Conservation (phyloP, 176 grass and related monocot genomes). For the Poa pratensis region DNA sequence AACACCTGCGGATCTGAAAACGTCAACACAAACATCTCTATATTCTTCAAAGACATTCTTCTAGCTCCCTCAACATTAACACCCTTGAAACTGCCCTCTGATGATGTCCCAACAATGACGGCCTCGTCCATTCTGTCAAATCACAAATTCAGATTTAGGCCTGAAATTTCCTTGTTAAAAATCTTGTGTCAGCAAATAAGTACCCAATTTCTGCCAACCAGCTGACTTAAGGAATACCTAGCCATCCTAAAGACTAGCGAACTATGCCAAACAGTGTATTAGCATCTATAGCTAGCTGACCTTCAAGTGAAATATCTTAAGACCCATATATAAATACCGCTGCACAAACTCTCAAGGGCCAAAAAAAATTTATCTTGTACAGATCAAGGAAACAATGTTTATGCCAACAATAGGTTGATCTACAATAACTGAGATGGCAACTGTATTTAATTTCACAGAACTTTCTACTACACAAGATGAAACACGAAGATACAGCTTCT, state of each 20-base stretch:
- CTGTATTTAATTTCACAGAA: constrained; percentile 20
- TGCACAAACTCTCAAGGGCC: neutral
- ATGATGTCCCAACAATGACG: constrained; percentile 74
- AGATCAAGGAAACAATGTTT: neutral
- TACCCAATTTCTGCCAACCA: constrained; percentile 1
- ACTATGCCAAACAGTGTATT: neutral
- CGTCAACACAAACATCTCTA: constrained; percentile 80
- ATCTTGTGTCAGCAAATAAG: constrained; percentile 23
- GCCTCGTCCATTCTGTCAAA: constrained; percentile 90
- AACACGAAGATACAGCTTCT: constrained; percentile 9
- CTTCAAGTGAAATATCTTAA: constrained; percentile 12
- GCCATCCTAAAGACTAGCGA: neutral
- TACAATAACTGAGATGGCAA: neutral
- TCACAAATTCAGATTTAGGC: constrained; percentile 38
- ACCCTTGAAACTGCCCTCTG: constrained; percentile 75
- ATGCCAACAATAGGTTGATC: constrained; percentile 30
- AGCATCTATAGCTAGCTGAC: neutral
- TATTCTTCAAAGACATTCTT: constrained; percentile 98
- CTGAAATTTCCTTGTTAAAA: constrained; percentile 32
- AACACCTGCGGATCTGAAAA: constrained; percentile 94
- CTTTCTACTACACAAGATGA: constrained; percentile 11
- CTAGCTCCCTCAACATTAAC: constrained; percentile 89
- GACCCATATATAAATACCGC: neutral
- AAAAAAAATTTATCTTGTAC: constrained; percentile 13
- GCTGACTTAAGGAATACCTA: neutral